These are phyloP conservation scores for Rhododendron mucronatum DNA, from an alignment of 148 eudicot genomes.

Conservation along the genomic window DNA sequence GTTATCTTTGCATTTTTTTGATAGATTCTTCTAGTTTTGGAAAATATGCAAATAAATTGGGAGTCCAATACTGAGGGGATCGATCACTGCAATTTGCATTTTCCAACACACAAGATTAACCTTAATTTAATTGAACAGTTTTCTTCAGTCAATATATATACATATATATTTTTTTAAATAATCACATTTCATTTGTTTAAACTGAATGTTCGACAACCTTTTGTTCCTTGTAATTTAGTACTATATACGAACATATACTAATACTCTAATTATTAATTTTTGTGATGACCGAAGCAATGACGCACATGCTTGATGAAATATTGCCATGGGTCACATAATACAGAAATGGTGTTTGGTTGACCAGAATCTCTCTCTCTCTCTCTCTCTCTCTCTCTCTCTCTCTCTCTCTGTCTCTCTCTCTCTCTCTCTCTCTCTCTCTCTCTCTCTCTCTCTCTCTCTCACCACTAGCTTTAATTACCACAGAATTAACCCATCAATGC, in stretches of 20 bases:
- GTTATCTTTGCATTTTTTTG: too few species aligned
- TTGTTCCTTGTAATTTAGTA: not conserved
- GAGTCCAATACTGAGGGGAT: too few species aligned
- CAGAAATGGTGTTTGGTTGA: not conserved
- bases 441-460: not conserved
- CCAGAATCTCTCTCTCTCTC: not conserved
- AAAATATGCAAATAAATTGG: too few species aligned
- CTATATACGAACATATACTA: not conserved
- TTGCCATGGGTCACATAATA: not conserved
- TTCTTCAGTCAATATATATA: not conserved
- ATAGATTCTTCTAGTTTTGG: too few species aligned
- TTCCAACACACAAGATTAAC: not conserved
- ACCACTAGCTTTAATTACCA: not conserved
- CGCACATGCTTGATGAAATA: not conserved
- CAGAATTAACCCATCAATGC: not conserved
- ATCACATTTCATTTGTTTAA: not conserved
- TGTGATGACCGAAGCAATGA: constrained; percentile 5
- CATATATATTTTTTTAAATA: not conserved
- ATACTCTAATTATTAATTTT: not conserved
- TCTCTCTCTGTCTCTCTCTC: not conserved
- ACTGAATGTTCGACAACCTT: not conserved
- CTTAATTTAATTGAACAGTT: too few species aligned
- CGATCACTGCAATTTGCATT: not conserved
- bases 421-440: not conserved
- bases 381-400: too few species aligned